phyloP scores from a whole-genome alignment of 116 monocot genomes.

The Phalaenopsis hybrid region DNA sequence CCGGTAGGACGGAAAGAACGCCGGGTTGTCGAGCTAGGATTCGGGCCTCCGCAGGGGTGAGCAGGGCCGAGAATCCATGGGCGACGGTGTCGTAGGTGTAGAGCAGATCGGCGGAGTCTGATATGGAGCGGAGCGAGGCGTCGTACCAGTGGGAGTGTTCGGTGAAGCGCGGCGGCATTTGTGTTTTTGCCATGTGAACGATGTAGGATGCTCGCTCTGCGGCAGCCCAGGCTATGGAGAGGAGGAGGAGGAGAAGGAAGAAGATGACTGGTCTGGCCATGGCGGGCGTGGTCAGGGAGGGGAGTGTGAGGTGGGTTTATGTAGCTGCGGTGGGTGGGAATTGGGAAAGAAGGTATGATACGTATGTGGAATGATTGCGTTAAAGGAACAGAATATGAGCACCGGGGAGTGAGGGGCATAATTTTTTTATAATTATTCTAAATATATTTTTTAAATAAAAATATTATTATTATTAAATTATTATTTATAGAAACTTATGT shows the following conservation, averaged over 20 bases:
- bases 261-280: not conserved
- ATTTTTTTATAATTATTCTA: too few relatives aligned
- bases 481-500: too few relatives aligned
- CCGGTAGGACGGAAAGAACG: conserved; percentile 63
- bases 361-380: too few relatives aligned
- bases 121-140: conserved; percentile 66
- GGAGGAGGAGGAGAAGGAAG: not conserved
- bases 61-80: conserved; percentile 67
- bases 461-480: too few relatives aligned
- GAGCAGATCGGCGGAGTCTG: conserved; percentile 59
- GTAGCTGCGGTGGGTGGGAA: conserved; percentile 1
- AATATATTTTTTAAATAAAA: too few relatives aligned
- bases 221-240: not conserved
- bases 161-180: conserved; percentile 55
- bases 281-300: not conserved
- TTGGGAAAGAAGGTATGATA: not conserved
- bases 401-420: too few relatives aligned
- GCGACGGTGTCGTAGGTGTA: conserved; percentile 68
- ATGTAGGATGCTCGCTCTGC: conserved; percentile 32
- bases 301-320: not conserved
- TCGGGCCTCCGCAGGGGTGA: conserved; percentile 48
- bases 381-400: too few relatives aligned
- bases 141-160: conserved; percentile 78
- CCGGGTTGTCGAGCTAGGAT: conserved; percentile 32
- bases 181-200: conserved; percentile 62